Evolutionary conservation across 106 monocot species (phyloP), one percentile per base, ranked within the genome.

Genomic region (Apostasia ramifera): DNA sequence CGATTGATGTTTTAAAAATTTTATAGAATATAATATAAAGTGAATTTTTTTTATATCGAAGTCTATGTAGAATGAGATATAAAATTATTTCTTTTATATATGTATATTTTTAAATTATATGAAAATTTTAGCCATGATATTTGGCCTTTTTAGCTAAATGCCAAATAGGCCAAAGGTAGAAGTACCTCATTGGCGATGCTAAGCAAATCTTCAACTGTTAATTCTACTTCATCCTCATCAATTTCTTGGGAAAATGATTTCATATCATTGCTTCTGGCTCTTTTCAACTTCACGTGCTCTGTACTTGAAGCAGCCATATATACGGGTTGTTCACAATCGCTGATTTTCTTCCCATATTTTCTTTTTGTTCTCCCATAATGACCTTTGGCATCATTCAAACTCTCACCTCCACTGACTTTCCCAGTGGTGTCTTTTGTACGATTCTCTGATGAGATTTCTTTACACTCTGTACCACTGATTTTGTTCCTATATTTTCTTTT

Each of bases 171-270:
- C 26, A 26, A 26, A 26, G 26, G 26, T 26, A 44, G 66, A 46
- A 41, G 52, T 81, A 91, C 87, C 87, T 87, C 91, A 71, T 82
- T 48, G 57, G 87, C 91, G 55, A 91, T 84, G 74, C 53, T 76
- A 50, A 79, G 53, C 45, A 91, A 64, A 84, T 91, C 91, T 63
- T 84, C 80, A 55, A 87, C 77, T 5, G 84, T 82, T 44, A 87
- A 69, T 38, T 82, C 81, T 40, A 77, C 42, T 57, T 73, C 81
- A 69, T 84, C 72, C 61, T 83, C 66, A 61, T 54, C 80, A 9
- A 57, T 55, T 76, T 57, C 73, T 47, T 59, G 44, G 1, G 63
- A 73, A 46, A 47, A 44, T 8, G 2, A 58, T 59, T 80, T 47
- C 37, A 26, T 1, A 2, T 76, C 63, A 71, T 2, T 60, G 4